A percentile compares a stretch with the other conserved stretches of the same genome.
phyloP scores from a whole-genome alignment of 2,329 filamentous ascomycete genomes.

The Fusarium sororula region DNA sequence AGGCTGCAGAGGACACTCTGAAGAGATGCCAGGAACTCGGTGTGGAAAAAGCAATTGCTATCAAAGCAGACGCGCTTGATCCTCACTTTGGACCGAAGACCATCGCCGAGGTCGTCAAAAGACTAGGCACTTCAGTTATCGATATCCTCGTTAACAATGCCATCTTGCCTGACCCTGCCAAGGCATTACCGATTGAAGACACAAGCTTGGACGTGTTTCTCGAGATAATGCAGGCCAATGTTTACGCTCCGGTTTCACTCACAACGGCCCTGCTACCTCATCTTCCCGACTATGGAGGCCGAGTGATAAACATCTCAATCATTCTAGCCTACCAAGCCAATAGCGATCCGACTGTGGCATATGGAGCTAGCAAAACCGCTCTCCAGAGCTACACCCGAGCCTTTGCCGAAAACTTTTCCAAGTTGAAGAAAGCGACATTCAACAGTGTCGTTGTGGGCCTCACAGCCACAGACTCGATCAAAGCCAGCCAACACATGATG shows the following conservation, averaged over 20 bases:
- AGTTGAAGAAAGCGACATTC: not conserved
- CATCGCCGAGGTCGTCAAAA: not conserved
- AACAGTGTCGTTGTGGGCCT: not conserved
- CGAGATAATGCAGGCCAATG: not conserved
- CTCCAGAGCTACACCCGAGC: not conserved
- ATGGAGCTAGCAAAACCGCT: not conserved
- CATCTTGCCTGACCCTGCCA: not conserved
- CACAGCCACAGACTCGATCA: not conserved
- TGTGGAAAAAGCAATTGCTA: not conserved
- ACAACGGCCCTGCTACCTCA: not conserved
- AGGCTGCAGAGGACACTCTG: not conserved
- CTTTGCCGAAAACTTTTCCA: not conserved
- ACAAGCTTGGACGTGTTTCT: not conserved
- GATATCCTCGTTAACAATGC: not conserved
- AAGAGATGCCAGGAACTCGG: not conserved
- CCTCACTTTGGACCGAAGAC: not conserved
- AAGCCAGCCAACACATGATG: not conserved
- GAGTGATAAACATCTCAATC: not conserved
- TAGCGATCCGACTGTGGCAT: not conserved
- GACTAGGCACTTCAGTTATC: not conserved
- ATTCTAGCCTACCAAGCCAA: not conserved
- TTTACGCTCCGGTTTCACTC: not conserved
- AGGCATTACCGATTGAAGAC: not conserved
- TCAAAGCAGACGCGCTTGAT: not conserved
- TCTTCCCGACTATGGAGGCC: not conserved